Evolutionary conservation across 2,329 filamentous ascomycete genomes (phyloP), one percentile per base, ranked within the genome.

Genomic region (Hypoxylon sp.): DNA sequence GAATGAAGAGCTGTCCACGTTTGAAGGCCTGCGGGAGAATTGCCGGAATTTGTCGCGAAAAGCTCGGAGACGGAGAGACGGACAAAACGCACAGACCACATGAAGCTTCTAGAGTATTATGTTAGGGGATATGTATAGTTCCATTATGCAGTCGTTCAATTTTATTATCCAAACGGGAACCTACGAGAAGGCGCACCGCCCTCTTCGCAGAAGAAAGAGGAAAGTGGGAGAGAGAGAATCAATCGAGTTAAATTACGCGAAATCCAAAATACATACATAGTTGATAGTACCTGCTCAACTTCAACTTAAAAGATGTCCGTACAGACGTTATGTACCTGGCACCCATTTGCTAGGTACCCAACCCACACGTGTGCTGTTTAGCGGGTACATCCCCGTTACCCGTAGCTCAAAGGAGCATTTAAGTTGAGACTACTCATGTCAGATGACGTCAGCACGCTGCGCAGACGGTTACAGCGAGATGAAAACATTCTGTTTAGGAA

Each of bases 401-500:
- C 25, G 27, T 2, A 13, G 6, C 20, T 37, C 27, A 46, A 50
- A 61, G 10, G 2, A 35, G 37, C 33, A 33, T n/a, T 49, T 40
- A 54, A 60, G 33, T 40, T 40, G 27, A 60, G 30, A 42, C 30
- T 22, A 48, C 49, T 59, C 33, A 60, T 46, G 56, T 31, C 8
- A 40, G n/a, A 53, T 70, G 68, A 70, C 68, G 68, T 70, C 64
- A 65, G 35, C 42, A 57, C 33, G 14, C 40, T 1, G n/a, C 50
- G 31, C 20, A 31, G 53, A 64, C 17, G 27, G 33, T 64, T 46
- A 37, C 58, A 33, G 30, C 31, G 25, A 27, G 25, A 27, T 27
- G 25, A 40, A 56, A 33, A 37, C 13, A 46, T 31, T 54, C 40
- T 13, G 40, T 61, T 49, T 55, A 13, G 31, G 13, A 50, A 27